Evolutionary conservation across 495 filamentous ascomycete species (phyloP).

Genomic region (Cenococcum geophilum): DNA sequence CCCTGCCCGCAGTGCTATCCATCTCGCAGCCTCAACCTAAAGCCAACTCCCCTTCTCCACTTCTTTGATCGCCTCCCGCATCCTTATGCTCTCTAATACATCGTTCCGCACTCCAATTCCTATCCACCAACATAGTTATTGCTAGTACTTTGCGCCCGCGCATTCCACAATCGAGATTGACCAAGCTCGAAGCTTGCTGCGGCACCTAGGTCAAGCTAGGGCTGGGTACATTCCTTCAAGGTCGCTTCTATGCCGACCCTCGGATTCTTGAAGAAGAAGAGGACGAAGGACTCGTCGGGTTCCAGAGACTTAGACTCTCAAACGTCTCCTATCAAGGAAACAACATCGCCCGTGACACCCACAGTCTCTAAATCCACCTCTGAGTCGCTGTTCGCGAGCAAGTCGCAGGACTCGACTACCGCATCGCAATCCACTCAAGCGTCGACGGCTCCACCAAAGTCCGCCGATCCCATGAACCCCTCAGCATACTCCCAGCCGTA

Average conservation of each 20-base stretch:
- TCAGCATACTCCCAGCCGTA: slow-evolving; percentile 36
- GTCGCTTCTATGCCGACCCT: slow-evolving; percentile 59
- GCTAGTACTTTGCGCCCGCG: background rate
- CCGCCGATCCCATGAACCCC: slow-evolving; percentile 34
- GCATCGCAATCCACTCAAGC: slow-evolving; percentile 21
- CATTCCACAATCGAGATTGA: background rate
- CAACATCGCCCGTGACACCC: slow-evolving; percentile 29
- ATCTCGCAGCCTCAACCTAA: background rate
- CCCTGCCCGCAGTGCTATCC: background rate
- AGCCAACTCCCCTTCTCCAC: background rate
- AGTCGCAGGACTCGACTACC: slow-evolving; percentile 13
- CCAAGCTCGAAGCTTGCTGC: slow-evolving; percentile 1
- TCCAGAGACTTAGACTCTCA: slow-evolving; percentile 37
- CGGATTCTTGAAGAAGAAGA: slow-evolving; percentile 94
- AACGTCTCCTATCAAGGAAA: slow-evolving; percentile 32
- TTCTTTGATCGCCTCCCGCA: background rate
- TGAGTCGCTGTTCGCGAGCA: slow-evolving; percentile 23
- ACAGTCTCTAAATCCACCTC: slow-evolving; percentile 65
- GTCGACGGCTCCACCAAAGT: slow-evolving; percentile 24
- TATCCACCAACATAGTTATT: background rate
- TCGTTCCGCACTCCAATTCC: background rate
- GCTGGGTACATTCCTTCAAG: slow-evolving; percentile 28
- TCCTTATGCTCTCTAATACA: background rate
- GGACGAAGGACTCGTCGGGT: slow-evolving; percentile 67
- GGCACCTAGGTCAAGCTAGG: slow-evolving; percentile 18